phyloP scores from a whole-genome alignment of 495 filamentous ascomycete genomes.

The Hypoxylon lenormandii region DNA sequence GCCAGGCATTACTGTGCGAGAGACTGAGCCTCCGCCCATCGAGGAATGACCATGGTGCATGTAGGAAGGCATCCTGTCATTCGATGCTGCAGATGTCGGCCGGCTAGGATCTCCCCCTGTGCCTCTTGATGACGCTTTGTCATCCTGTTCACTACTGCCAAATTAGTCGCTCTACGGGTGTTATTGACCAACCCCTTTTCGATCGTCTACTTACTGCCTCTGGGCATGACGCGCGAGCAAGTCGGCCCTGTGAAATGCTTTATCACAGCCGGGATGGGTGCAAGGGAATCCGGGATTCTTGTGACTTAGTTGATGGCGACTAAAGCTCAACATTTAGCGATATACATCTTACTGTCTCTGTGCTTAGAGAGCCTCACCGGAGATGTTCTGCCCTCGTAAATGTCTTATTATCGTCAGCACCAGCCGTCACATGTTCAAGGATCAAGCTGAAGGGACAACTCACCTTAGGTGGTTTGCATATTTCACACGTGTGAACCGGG shows the following conservation, averaged over 20 bases:
- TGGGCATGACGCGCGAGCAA: slow-evolving; percentile 82
- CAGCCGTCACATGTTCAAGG: slow-evolving; percentile 24
- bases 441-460: slow-evolving; percentile 33
- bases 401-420: slow-evolving; percentile 60
- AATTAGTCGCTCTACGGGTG: slow-evolving; percentile 8
- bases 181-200: not conserved
- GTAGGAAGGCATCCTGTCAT: slow-evolving; percentile 27
- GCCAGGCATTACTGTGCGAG: slow-evolving; percentile 20
- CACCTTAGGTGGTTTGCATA: slow-evolving; percentile 73
- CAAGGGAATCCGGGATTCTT: slow-evolving; percentile 76
- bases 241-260: slow-evolving; percentile 77
- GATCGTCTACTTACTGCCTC: slow-evolving; percentile 73
- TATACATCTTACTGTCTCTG: slow-evolving; percentile 11
- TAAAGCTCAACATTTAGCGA: slow-evolving; percentile 52
- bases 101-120: slow-evolving; percentile 33
- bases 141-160: slow-evolving; percentile 54
- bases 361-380: slow-evolving; percentile 62
- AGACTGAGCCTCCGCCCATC: slow-evolving; percentile 11
- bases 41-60: slow-evolving; percentile 17
- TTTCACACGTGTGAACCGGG: slow-evolving; percentile 79
- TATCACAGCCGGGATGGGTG: slow-evolving; percentile 70
- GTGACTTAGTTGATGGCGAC: slow-evolving; percentile 90
- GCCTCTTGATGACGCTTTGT: slow-evolving; percentile 48
- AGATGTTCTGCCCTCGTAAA: slow-evolving; percentile 89
- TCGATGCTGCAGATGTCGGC: slow-evolving; percentile 28